These are phyloP conservation scores for Dysphania ambrosioides DNA, from an alignment of 148 eudicot species.

Conservation along the genomic window DNA sequence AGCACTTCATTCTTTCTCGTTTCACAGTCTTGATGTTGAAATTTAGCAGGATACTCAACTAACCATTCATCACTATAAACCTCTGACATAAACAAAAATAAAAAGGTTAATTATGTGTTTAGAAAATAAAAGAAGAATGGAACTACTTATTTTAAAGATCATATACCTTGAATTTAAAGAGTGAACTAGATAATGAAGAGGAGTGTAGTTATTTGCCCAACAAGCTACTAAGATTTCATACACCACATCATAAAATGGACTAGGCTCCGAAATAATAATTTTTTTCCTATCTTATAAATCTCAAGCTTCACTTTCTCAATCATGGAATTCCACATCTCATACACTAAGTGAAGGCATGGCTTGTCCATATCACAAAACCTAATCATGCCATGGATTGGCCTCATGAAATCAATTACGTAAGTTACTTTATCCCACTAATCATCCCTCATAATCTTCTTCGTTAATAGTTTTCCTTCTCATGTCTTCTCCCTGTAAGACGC, in stretches of 20 bases:
- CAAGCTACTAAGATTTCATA: slow-evolving; percentile 6
- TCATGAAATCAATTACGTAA: neutral
- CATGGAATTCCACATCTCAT: neutral
- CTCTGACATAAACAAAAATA: neutral
- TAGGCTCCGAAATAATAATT: neutral
- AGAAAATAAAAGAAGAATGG: no score
- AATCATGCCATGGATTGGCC: neutral
- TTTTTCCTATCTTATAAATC: neutral
- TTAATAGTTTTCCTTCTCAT: slow-evolving; percentile 2
- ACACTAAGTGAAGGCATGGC: neutral
- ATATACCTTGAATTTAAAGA: neutral
- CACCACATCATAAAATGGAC: slow-evolving; percentile 19
- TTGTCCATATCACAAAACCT: neutral
- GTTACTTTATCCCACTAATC: slow-evolving; percentile 15
- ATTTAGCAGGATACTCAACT: neutral
- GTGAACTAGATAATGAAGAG: neutral
- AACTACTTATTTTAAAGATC: neutral
- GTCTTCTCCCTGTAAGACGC: no score
- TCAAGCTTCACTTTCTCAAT: neutral
- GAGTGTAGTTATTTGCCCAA: neutral
- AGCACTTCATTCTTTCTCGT: neutral
- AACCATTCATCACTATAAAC: neutral
- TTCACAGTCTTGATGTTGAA: neutral
- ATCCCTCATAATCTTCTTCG: slow-evolving; percentile 1
- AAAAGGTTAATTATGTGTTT: neutral